A percentile compares a stretch with the other conserved stretches of the same genome.
phyloP scores from a whole-genome alignment of 1,284 basidiomycete species.

The Sanghuangporus sanghuang region DNA sequence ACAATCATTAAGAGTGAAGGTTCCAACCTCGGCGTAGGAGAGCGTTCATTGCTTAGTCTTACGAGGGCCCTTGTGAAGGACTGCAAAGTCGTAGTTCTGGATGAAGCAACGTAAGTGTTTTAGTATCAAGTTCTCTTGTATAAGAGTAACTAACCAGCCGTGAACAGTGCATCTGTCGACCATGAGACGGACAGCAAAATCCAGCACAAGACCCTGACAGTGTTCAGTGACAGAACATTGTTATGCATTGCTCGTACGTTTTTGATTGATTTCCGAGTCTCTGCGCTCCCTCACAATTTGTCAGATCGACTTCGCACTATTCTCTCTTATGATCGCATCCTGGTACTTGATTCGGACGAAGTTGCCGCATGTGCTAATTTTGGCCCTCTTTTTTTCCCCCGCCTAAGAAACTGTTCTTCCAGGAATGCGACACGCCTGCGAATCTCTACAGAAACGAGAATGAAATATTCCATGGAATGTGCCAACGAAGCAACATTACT shows the following conservation, averaged over 20 bases:
- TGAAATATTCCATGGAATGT: slow-evolving; percentile 66
- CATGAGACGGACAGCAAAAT: slow-evolving; percentile 70
- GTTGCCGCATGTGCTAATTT: slow-evolving; percentile 45
- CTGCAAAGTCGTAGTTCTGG: slow-evolving; percentile 56
- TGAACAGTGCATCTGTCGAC: slow-evolving; percentile 52
- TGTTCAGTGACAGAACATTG: slow-evolving; percentile 60
- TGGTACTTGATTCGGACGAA: slow-evolving; percentile 64
- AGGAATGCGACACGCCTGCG: slow-evolving; percentile 70
- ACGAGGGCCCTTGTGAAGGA: slow-evolving; percentile 66
- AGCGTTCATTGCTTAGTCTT: slow-evolving; percentile 62
- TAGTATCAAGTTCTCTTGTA: neutral
- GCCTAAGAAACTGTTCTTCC: neutral
- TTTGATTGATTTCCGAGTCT: neutral
- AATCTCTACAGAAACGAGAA: slow-evolving; percentile 47
- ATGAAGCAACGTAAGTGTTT: slow-evolving; percentile 48
- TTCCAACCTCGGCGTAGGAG: slow-evolving; percentile 57
- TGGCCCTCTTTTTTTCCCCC: neutral
- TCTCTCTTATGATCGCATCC: slow-evolving; percentile 73
- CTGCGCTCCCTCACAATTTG: neutral
- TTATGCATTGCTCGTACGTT: slow-evolving; percentile 57
- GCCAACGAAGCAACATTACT: slow-evolving; percentile 54
- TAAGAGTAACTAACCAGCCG: neutral
- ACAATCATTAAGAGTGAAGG: slow-evolving; percentile 59
- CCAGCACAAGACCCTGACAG: slow-evolving; percentile 54
- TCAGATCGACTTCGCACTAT: slow-evolving; percentile 73